These are phyloP conservation scores for Eutrema salsugineum DNA, from an alignment of 441 rosid species.

Conservation along the genomic window DNA sequence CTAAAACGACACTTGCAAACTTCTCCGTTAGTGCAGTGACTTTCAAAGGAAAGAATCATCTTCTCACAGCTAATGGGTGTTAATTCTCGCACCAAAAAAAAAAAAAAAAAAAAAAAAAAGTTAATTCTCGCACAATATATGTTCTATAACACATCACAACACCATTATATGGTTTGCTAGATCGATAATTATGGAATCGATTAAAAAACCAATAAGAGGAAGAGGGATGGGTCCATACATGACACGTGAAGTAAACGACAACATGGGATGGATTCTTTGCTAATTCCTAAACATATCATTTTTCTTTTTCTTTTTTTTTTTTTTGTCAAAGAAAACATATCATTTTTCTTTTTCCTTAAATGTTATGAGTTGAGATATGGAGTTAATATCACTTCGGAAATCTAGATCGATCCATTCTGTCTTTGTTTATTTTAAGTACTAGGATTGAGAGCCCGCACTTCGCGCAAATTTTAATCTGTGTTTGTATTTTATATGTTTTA, in stretches of 20 bases:
- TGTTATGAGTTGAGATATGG: neutral
- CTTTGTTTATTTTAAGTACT: too few species aligned
- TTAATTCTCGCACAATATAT: constrained; percentile 1
- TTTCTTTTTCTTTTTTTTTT: neutral
- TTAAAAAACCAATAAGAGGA: neutral
- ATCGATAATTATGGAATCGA: constrained; percentile 14
- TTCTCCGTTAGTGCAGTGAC: neutral
- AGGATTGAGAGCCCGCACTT: too few species aligned
- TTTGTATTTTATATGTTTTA: too few species aligned
- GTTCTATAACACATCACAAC: constrained; percentile 18
- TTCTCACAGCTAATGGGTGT: neutral
- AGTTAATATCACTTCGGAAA: neutral
- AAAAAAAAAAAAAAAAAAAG: too few species aligned
- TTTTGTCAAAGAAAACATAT: too few species aligned
- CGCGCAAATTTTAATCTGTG: too few species aligned
- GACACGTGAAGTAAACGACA: constrained; percentile 27
- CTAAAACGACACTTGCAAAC: neutral
- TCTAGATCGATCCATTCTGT: too few species aligned
- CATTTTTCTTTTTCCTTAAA: neutral
- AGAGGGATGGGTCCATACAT: constrained; percentile 18
- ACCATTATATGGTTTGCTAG: constrained; percentile 17
- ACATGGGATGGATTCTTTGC: constrained; percentile 6
- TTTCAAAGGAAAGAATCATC: neutral
- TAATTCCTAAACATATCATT: neutral
- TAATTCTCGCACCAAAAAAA: constrained; percentile 6